These are phyloP conservation scores for Aspergillus pseudoglaucus DNA, from an alignment of 2,329 filamentous ascomycete species.

Conservation along the genomic window DNA sequence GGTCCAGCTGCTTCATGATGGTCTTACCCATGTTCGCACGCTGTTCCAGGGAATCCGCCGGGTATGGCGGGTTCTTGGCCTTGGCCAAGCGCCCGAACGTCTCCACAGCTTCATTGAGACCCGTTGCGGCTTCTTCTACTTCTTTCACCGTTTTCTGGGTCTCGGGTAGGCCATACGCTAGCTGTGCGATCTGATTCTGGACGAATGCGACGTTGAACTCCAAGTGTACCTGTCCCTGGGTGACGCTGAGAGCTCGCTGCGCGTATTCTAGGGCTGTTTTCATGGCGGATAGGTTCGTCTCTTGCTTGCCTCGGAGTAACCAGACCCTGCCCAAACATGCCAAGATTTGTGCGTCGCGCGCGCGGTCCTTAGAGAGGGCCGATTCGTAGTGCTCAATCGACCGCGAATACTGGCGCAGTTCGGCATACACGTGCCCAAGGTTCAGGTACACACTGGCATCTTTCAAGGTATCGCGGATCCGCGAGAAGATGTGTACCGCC, in stretches of 20 bases:
- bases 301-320: conserved; percentile 70
- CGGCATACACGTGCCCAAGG: conserved; percentile 84
- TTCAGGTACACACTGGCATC: conserved; percentile 88
- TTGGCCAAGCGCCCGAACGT: conserved; percentile 55
- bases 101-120: conserved; percentile 79
- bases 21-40: conserved; percentile 97
- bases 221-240: conserved; percentile 79
- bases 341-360: conserved; percentile 70
- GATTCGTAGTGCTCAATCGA: conserved; percentile 92
- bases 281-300: conserved; percentile 56
- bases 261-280: conserved; percentile 60
- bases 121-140: conserved; percentile 70
- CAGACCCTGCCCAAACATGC: conserved; percentile 83
- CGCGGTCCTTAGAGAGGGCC: conserved; percentile 71
- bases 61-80: conserved; percentile 70
- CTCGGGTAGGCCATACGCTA: conserved; percentile 68
- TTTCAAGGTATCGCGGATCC: conserved; percentile 81
- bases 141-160: conserved; percentile 71
- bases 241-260: conserved; percentile 63
- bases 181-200: conserved; percentile 84
- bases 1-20: conserved; percentile 82
- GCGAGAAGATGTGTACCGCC: conserved; percentile 81
- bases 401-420: conserved; percentile 81
- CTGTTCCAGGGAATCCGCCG: conserved; percentile 82
- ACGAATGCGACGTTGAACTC: conserved; percentile 98